A percentile compares a stretch with the other conserved stretches of the same genome.
phyloP scores from a whole-genome alignment of 140 eudicot species.

The Bidens hawaiensis region DNA sequence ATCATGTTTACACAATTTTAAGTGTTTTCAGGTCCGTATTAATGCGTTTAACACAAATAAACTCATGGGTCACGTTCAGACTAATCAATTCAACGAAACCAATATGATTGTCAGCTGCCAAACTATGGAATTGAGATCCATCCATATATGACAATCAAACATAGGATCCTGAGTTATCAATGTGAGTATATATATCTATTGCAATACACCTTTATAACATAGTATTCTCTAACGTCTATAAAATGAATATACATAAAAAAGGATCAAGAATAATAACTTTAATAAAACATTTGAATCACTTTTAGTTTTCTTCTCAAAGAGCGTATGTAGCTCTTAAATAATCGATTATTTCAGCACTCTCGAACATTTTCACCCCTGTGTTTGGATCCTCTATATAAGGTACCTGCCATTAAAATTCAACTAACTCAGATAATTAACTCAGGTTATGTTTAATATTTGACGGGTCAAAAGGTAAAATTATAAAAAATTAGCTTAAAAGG shows the following conservation, averaged over 20 bases:
- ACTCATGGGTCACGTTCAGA: not conserved
- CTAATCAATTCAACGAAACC: not conserved
- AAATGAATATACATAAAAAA: conserved; percentile 6
- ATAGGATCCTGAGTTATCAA: not conserved
- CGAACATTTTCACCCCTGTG: conserved; percentile 95
- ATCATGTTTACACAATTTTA: not conserved
- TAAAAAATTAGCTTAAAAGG: too few species aligned
- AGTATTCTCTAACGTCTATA: not conserved
- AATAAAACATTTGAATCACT: not conserved
- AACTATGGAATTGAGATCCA: not conserved
- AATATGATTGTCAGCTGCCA: not conserved
- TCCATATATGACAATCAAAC: not conserved
- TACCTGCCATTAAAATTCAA: conserved; percentile 36
- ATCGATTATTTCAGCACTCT: conserved; percentile 90
- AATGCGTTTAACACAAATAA: not conserved
- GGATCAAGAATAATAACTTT: conserved; percentile 5
- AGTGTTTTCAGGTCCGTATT: not conserved
- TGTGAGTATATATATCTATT: conserved; percentile 16
- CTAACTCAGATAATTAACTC: not conserved
- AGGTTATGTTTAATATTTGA: too few species aligned
- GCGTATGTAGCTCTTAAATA: conserved; percentile 83
- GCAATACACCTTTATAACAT: conserved; percentile 17
- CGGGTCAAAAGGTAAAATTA: too few species aligned
- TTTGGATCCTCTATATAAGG: conserved; percentile 98
- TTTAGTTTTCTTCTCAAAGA: conserved; percentile 39